These are phyloP conservation scores for Sphenostylis stenocarpa DNA, from an alignment of 306 rosid species.

Conservation along the genomic window DNA sequence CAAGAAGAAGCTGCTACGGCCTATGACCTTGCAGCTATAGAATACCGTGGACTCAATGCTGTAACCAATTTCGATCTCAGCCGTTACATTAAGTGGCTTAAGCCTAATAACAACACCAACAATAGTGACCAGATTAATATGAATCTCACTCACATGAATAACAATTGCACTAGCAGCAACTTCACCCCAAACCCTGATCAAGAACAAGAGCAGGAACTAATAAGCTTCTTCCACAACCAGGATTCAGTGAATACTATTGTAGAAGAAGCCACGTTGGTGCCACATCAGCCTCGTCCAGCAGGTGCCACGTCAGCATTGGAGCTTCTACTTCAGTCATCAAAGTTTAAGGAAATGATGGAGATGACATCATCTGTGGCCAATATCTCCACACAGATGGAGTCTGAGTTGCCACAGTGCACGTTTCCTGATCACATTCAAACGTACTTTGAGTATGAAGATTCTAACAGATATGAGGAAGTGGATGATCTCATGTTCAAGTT, in stretches of 20 bases:
- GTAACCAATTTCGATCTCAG: slow-evolving; percentile 91
- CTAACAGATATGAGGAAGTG: slow-evolving; percentile 41
- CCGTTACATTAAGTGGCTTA: slow-evolving; percentile 75
- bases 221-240: slow-evolving; percentile 22
- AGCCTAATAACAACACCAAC: slow-evolving; percentile 39
- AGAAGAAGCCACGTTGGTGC: slow-evolving; percentile 15
- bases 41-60: slow-evolving; percentile 93
- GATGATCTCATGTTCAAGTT: slow-evolving; percentile 64
- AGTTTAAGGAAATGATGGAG: slow-evolving; percentile 79
- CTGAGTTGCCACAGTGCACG: slow-evolving; percentile 38
- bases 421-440: slow-evolving; percentile 87
- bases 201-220: slow-evolving; percentile 36
- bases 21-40: slow-evolving; percentile 91
- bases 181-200: slow-evolving; percentile 33
- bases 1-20: slow-evolving; percentile 98
- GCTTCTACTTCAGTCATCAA: slow-evolving; percentile 68
- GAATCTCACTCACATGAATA: slow-evolving; percentile 7
- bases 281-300: slow-evolving; percentile 25
- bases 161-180: slow-evolving; percentile 1
- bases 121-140: neutral
- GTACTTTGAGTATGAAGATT: slow-evolving; percentile 67
- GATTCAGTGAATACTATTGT: neutral
- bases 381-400: slow-evolving; percentile 31
- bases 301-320: slow-evolving; percentile 64
- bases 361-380: slow-evolving; percentile 47